Conservation (phyloP, 805 yeast genomes). For the Maudiozyma serrabonitensis region DNA sequence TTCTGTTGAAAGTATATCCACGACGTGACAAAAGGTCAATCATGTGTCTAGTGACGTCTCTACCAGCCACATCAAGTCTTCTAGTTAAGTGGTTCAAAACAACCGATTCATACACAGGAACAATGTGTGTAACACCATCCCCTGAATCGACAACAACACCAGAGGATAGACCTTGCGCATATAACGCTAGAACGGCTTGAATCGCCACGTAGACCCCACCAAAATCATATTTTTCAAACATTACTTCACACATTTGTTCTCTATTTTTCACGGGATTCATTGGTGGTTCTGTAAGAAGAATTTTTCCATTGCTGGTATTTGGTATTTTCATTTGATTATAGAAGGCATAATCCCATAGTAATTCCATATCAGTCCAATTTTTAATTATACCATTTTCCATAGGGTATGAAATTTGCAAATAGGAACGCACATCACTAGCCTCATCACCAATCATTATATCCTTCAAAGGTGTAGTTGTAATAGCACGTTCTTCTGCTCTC, state of each 20-base stretch:
- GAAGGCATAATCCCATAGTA: slow-evolving; percentile 95
- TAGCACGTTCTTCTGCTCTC: slow-evolving; percentile 88
- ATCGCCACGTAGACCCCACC: slow-evolving; percentile 93
- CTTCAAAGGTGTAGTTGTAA: slow-evolving; percentile 53
- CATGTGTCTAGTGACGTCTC: slow-evolving; percentile 95
- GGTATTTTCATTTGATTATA: slow-evolving; percentile 80
- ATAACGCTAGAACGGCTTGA: slow-evolving; percentile 95
- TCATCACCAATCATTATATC: slow-evolving; percentile 98
- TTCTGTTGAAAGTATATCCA: slow-evolving; percentile 96
- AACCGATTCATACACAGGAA: slow-evolving; percentile 94
- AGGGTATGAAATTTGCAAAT: slow-evolving; percentile 89
- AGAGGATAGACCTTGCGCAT: slow-evolving; percentile 92
- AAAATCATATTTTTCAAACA: slow-evolving; percentile 88
- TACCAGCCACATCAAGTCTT: slow-evolving; percentile 93
- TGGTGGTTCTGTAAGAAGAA: slow-evolving; percentile 93
- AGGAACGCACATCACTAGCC: slow-evolving; percentile 82
- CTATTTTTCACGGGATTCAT: slow-evolving; percentile 91
- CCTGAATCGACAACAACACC: slow-evolving; percentile 99
- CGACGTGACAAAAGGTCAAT: slow-evolving; percentile 85
- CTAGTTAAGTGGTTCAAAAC: slow-evolving; percentile 91
- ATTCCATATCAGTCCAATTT: slow-evolving; percentile 98
- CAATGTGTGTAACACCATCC: slow-evolving; percentile 89
- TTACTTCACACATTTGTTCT: slow-evolving; percentile 85
- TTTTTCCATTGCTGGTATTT: slow-evolving; percentile 65
- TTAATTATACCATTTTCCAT: slow-evolving; percentile 98